These are phyloP conservation scores for Nannochloropsis gaditana DNA, from an alignment of 108 stramenopile species.

Conservation along the genomic window DNA sequence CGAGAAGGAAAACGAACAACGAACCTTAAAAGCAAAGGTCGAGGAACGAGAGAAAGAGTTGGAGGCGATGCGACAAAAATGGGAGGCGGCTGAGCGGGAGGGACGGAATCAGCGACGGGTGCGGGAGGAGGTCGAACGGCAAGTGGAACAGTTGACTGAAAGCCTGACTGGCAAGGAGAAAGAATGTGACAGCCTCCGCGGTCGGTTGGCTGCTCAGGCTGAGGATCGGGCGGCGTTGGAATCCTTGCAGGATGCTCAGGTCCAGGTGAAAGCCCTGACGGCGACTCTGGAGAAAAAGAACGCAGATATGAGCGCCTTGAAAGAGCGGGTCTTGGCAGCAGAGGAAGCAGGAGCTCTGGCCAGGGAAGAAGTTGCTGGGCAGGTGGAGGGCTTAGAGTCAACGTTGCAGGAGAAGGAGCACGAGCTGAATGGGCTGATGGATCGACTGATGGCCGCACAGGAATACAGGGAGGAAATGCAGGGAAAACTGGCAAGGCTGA, in stretches of 20 bases:
- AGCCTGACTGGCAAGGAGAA: neutral
- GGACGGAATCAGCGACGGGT: neutral
- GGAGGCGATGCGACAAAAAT: constrained; percentile 21
- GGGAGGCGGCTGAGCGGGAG: neutral
- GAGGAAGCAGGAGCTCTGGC: neutral
- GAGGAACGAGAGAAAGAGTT: neutral
- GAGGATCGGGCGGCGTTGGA: constrained; percentile 5
- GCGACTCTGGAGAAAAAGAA: constrained; percentile 14
- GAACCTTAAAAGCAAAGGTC: neutral
- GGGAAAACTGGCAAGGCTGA: constrained; percentile 21
- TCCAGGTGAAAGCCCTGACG: neutral
- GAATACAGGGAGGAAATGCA: constrained; percentile 21
- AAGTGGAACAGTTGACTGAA: neutral
- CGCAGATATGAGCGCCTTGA: neutral
- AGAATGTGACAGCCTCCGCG: neutral
- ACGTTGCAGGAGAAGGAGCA: neutral
- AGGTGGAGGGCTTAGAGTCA: neutral
- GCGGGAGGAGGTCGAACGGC: neutral
- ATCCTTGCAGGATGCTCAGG: neutral
- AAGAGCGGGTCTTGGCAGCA: neutral
- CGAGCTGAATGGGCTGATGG: neutral
- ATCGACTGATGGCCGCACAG: constrained; percentile 15
- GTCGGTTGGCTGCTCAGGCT: neutral
- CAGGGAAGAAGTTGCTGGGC: neutral
- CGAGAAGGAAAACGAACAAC: neutral